These are phyloP conservation scores for Acacia pycnantha DNA, from an alignment of 331 rosid genomes.

Conservation along the genomic window DNA sequence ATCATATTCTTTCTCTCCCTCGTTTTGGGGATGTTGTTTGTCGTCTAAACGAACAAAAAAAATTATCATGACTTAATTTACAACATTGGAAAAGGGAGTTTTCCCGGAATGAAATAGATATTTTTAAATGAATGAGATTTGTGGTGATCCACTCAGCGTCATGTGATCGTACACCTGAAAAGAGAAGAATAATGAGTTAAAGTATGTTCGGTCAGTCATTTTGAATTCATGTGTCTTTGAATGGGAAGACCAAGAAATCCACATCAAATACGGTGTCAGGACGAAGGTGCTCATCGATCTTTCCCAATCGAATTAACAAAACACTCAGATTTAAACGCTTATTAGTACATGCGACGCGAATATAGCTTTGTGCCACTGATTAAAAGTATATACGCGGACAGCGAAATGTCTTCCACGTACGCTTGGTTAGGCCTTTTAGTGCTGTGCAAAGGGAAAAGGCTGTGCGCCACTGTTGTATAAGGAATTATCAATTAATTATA, in stretches of 20 bases:
- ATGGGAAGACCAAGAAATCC: slow-evolving; percentile 16
- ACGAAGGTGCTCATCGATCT: not conserved
- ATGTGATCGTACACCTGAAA: slow-evolving; percentile 22
- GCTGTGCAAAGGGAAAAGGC: not conserved
- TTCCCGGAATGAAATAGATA: not conserved
- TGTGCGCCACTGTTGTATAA: not conserved
- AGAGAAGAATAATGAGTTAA: not conserved
- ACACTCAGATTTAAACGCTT: not conserved
- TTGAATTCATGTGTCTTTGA: slow-evolving; percentile 32
- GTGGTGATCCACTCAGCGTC: slow-evolving; percentile 21
- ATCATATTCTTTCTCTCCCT: not conserved
- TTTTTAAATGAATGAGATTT: slow-evolving; percentile 7
- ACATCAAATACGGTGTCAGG: not conserved
- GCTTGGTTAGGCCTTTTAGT: not conserved
- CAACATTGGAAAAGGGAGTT: not conserved
- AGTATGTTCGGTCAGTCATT: slow-evolving; percentile 14
- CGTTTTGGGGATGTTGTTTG: not conserved
- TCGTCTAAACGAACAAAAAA: not conserved
- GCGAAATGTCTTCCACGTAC: not conserved
- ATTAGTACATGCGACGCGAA: not conserved
- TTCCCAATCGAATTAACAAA: not conserved
- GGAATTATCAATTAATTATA: not conserved
- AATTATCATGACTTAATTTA: not conserved
- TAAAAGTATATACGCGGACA: not conserved
- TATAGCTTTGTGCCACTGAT: not conserved